A percentile compares a stretch with the other conserved stretches of the same genome.
These are phyloP conservation scores for Leptographium wingfieldii DNA, from an alignment of 2,329 filamentous ascomycete genomes.

Conservation along the genomic window DNA sequence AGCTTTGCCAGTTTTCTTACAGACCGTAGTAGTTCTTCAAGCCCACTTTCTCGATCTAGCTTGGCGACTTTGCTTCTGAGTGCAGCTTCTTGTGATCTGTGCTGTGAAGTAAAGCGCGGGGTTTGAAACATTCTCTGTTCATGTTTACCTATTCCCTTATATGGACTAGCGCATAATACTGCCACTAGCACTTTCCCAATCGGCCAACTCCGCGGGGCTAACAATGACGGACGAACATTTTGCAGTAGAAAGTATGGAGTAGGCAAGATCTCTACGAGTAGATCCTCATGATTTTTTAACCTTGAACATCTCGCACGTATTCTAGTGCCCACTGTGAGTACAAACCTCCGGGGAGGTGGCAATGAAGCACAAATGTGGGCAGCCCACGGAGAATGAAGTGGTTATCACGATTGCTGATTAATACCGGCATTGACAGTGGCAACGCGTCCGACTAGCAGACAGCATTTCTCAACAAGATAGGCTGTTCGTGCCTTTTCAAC, in stretches of 20 bases:
- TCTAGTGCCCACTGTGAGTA: neutral
- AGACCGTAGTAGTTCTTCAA: neutral
- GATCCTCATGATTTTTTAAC: no score
- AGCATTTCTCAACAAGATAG: neutral
- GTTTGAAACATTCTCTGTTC: conserved; percentile 4
- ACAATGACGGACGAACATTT: neutral
- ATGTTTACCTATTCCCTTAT: conserved; percentile 10
- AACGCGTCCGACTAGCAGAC: neutral
- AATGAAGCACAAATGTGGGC: neutral
- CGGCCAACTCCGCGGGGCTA: neutral
- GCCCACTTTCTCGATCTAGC: neutral
- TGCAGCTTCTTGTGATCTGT: neutral
- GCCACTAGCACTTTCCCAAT: neutral
- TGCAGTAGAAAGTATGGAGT: neutral
- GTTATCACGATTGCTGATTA: neutral
- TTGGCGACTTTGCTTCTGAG: neutral
- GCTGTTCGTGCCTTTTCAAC: neutral
- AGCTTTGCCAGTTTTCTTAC: neutral
- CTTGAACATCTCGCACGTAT: no score
- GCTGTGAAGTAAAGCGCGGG: conserved; percentile 4
- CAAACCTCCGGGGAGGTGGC: neutral
- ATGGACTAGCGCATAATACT: neutral
- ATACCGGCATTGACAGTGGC: neutral
- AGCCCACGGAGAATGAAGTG: neutral
- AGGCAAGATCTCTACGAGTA: no score